Evolutionary conservation across 2,329 filamentous ascomycete genomes (phyloP), one percentile per base, ranked within the genome.

Genomic region (Fusarium praegraminearum): DNA sequence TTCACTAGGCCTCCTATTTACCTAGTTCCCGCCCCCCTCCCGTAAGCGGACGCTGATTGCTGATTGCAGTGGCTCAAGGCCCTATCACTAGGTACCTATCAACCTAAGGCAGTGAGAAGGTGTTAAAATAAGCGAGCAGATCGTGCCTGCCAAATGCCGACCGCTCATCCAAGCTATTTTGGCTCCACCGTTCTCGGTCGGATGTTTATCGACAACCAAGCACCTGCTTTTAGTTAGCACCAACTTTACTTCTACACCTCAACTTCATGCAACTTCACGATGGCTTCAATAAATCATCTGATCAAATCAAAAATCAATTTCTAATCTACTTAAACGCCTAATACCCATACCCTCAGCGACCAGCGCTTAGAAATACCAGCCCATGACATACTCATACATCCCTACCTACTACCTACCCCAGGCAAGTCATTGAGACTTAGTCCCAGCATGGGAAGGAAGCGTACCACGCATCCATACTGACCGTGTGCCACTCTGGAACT

Each of bases 11-110:
- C 49, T 41, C n/a, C 41, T 30, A 28, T 40, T 52, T 52, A n/a
- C n/a, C n/a, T n/a, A 52, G 49, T 52, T 65, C 58, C 60, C 59
- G 59, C 26, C 22, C 41, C 26, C 28, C 41, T 57, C 44, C 60
- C 52, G 51, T 52, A 52, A 52, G 35, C 33, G 33, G 47, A 18
- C 22, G 24, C 7, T 22, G 24, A 15, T 40, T n/a, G 22, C 35
- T 22, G 24, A 15, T 40, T n/a, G 22, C 35, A 51, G 16, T 40
- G 36, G 24, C 33, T 12, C 33, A 40, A 35, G 33, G 24, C 18
- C 13, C 26, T 28, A 28, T 28, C 26, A 28, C 20, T 22, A 22
- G 20, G 20, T 22, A 28, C 26, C 26, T 28, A 22, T 22, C 20
- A 43, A 18, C 16, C 10, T 7, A 13, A 50, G 13, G 38, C n/a